Percentiles rank a stretch among this genome's conserved stretches.
Conservation (phyloP, 441 rosid species). For the Hura crepitans region DNA sequence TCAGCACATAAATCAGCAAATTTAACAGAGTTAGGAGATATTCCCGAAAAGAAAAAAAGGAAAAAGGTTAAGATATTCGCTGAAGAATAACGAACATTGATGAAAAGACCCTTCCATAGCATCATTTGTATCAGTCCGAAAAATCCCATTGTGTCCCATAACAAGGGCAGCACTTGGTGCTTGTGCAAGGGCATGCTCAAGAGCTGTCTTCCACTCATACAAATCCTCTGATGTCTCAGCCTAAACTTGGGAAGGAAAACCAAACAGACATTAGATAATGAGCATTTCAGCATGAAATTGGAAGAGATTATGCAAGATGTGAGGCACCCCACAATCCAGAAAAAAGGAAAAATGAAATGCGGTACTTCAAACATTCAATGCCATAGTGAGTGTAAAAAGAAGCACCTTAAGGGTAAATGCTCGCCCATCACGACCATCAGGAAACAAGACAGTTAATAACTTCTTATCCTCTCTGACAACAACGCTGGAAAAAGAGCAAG, state of each 20-base stretch:
- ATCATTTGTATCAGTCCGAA: conserved; percentile 65
- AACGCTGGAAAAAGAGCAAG: conserved; percentile 54
- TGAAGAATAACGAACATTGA: conserved; percentile 51
- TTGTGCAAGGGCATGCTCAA: conserved; percentile 86
- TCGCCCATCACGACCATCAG: conserved; percentile 99
- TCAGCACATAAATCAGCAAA: conserved; percentile 11
- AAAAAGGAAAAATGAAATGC: neutral
- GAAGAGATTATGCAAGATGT: neutral
- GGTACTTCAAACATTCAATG: conserved; percentile 1
- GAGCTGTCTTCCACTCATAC: conserved; percentile 91
- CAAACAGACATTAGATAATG: conserved; percentile 7
- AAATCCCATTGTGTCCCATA: conserved; percentile 94
- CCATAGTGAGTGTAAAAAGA: conserved; percentile 15
- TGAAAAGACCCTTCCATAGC: conserved; percentile 70
- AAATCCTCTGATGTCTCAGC: conserved; percentile 95
- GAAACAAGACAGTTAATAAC: conserved; percentile 87
- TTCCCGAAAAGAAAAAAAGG: neutral
- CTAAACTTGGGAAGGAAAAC: conserved; percentile 38
- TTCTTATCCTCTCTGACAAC: conserved; percentile 96
- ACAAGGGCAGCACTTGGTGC: conserved; percentile 98
- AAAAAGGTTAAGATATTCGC: conserved; percentile 10
- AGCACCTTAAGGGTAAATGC: conserved; percentile 97
- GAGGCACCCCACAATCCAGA: neutral
- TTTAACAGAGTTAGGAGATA: conserved; percentile 11
- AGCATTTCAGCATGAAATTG: conserved; percentile 2